Percentiles rank a stretch among this genome's conserved stretches.
Conservation (phyloP, 176 grass and related monocot species). For the Eragrostis curvula region DNA sequence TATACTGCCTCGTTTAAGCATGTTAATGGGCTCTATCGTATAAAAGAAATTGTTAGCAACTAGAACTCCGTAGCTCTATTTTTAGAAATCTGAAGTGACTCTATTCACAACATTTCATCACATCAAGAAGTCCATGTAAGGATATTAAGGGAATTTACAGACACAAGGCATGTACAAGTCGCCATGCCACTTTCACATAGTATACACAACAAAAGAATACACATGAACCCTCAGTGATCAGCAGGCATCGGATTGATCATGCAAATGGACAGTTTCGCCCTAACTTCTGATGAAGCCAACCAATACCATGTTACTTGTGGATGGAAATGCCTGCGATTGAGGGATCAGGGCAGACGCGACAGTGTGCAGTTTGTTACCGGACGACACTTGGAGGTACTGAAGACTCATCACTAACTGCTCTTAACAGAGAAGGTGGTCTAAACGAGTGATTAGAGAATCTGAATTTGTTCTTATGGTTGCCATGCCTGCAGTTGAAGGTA, state of each 20-base stretch:
- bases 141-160: slow-evolving; percentile 10
- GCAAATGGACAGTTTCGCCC: slow-evolving; percentile 25
- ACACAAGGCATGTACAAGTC: neutral
- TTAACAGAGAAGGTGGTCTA: slow-evolving; percentile 19
- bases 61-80: neutral
- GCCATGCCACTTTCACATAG: slow-evolving; percentile 31
- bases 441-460: slow-evolving; percentile 20
- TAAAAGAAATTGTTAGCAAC: too few species aligned
- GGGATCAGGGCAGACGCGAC: slow-evolving; percentile 14
- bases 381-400: slow-evolving; percentile 27
- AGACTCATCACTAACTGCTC: neutral
- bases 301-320: slow-evolving; percentile 21
- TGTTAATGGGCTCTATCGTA: too few species aligned
- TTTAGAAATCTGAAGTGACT: neutral
- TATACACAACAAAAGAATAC: slow-evolving; percentile 27
- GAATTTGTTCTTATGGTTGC: slow-evolving; percentile 20
- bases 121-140: neutral
- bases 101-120: slow-evolving; percentile 7
- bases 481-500: slow-evolving; percentile 13
- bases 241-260: slow-evolving; percentile 39
- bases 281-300: slow-evolving; percentile 31
- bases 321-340: slow-evolving; percentile 15
- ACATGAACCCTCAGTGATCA: slow-evolving; percentile 2
- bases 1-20: neutral
- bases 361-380: slow-evolving; percentile 15